These are phyloP conservation scores for Clathrospora elynae DNA, from an alignment of 2,329 filamentous ascomycete species.

Conservation along the genomic window DNA sequence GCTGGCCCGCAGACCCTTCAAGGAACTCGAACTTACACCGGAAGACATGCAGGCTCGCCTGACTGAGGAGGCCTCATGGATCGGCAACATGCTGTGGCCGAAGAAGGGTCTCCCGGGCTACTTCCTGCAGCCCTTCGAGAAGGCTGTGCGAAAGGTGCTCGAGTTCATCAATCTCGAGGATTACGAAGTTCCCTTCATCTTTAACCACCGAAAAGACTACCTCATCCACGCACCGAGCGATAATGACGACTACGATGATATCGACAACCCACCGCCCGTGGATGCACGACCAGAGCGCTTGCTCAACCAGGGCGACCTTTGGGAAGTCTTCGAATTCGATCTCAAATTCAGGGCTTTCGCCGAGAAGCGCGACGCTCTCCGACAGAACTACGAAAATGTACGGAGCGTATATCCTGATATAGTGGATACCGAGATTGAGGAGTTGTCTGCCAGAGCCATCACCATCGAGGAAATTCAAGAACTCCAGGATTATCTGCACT, in stretches of 20 bases:
- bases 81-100: slow-evolving; percentile 85
- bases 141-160: slow-evolving; percentile 86
- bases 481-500: slow-evolving; percentile 93
- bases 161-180: slow-evolving; percentile 95
- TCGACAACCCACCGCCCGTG: slow-evolving; percentile 72
- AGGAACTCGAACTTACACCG: slow-evolving; percentile 75
- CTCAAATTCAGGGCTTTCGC: slow-evolving; percentile 92
- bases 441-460: slow-evolving; percentile 77
- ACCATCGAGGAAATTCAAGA: slow-evolving; percentile 97
- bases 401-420: slow-evolving; percentile 63
- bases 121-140: slow-evolving; percentile 80
- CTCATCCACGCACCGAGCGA: slow-evolving; percentile 82
- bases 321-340: slow-evolving; percentile 93
- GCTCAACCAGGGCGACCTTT: slow-evolving; percentile 88
- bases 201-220: slow-evolving; percentile 97
- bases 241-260: slow-evolving; percentile 62
- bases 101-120: slow-evolving; percentile 78
- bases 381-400: slow-evolving; percentile 77
- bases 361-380: slow-evolving; percentile 86
- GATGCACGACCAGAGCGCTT: slow-evolving; percentile 82
- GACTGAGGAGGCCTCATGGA: slow-evolving; percentile 89
- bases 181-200: slow-evolving; percentile 95
- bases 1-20: slow-evolving; percentile 86
- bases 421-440: slow-evolving; percentile 75
- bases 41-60: slow-evolving; percentile 69